Base-by-base conservation (phyloP, 106 monocot genomes). In the Acorus calamus region DNA sequence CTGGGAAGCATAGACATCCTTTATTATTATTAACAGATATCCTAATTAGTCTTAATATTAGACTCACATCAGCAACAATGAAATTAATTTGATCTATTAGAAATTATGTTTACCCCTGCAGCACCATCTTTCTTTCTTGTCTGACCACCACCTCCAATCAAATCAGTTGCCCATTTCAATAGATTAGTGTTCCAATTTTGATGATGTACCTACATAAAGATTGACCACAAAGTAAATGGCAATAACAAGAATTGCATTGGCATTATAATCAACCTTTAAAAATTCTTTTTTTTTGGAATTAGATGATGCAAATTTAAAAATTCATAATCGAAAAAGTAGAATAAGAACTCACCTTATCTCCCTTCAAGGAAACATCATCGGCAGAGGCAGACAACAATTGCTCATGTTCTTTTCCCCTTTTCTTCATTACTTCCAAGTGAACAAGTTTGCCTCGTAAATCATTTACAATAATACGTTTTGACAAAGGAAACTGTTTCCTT, bases 391-490 rank as follows among this genome's bases (percentile, higher is more conserved):
- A 64, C 62, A 96, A 78, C 62, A 96, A 67, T 53, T 91, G 82
- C 59, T 91, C 91, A 56, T 78, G 78, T 46, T 96, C 87, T 69
- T 78, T 96, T n/a, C 91, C 96, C 63, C 57, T 78, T 66, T 59
- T 87, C 67, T 96, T 96, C 11, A 59, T 72, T 14, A 85, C 96
- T 53, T 87, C 85, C 57, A 96, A 66, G 56, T 76, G 87, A 46
- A 96, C 74, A 13, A 91, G 71, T 77, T 88, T 91, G 49, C 96
- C 96, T 74, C 96, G 84, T 66, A 96, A 73, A 82, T 89, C 84
- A 76, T 80, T 73, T 66, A 96, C 91, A 14, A 73, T 72, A 65
- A 96, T 81, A 49, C 74, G 75, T 61, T 91, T 85, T 11, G 75
- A 67, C 63, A 56, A 55, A 57, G 73, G 67, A 71, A 56, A 52